Conservation (phyloP, 1,139 yeast species). For the Eremothecium cymbalariae region DNA sequence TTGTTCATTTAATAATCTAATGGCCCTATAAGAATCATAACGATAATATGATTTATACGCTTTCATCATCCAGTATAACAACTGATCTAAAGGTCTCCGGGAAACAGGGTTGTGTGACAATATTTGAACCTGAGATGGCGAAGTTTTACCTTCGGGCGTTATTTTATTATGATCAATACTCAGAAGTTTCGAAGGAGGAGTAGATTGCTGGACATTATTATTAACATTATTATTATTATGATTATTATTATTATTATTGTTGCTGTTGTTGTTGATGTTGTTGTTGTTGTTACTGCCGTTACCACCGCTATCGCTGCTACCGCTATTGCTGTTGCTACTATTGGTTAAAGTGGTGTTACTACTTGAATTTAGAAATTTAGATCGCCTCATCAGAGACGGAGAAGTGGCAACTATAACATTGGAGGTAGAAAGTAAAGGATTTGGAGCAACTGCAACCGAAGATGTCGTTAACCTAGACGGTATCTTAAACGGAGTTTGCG, state of each 20-base stretch:
- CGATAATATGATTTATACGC: constrained; percentile 56
- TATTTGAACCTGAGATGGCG: constrained; percentile 6
- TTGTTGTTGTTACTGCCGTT: constrained; percentile 4
- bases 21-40: constrained; percentile 76
- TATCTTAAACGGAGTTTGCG: constrained; percentile 26
- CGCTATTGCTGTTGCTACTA: not conserved
- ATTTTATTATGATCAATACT: constrained; percentile 8
- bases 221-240: constrained; percentile 13
- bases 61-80: constrained; percentile 32
- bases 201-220: constrained; percentile 19
- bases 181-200: constrained; percentile 28
- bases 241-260: not conserved
- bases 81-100: not conserved
- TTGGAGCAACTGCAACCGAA: constrained; percentile 7
- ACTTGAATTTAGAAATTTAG: constrained; percentile 7
- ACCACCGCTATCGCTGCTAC: constrained; percentile 2
- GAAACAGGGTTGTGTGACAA: constrained; percentile 5
- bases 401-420: constrained; percentile 18
- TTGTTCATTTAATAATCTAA: constrained; percentile 54
- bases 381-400: constrained; percentile 9
- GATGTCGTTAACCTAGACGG: constrained; percentile 9
- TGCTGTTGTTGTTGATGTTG: not conserved
- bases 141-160: constrained; percentile 7
- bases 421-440: constrained; percentile 17
- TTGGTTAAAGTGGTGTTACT: constrained; percentile 1